phyloP scores from a whole-genome alignment of 768 basidiomycete genomes.

The Lactarius vividus region DNA sequence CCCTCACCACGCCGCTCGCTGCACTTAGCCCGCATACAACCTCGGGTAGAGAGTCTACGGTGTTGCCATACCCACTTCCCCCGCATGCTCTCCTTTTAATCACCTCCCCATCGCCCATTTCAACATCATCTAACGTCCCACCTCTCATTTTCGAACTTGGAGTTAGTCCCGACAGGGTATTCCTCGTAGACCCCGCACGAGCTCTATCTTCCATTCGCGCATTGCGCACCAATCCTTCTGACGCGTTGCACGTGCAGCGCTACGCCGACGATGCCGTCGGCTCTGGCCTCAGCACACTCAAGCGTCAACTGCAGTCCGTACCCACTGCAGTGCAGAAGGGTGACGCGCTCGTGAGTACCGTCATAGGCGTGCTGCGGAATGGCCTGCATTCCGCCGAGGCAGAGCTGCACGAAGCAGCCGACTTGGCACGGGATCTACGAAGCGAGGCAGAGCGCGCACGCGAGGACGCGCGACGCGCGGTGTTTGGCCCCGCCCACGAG shows the following conservation, averaged over 20 bases:
- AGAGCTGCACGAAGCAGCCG: constrained; percentile 14
- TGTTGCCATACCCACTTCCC: constrained; percentile 31
- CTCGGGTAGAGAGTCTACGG: constrained; percentile 14
- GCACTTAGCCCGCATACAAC: constrained; percentile 32
- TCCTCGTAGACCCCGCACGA: constrained; percentile 58
- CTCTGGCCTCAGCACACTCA: constrained; percentile 40
- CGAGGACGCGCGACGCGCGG: constrained; percentile 7
- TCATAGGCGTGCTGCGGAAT: constrained; percentile 2
- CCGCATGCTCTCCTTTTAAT: constrained; percentile 34
- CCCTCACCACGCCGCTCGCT: constrained; percentile 49
- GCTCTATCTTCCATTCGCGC: constrained; percentile 52
- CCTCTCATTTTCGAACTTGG: constrained; percentile 29
- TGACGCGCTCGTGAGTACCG: constrained; percentile 12
- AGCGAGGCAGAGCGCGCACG: constrained; percentile 3
- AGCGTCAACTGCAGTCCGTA: constrained; percentile 9
- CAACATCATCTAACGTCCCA: constrained; percentile 30
- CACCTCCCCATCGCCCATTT: constrained; percentile 28
- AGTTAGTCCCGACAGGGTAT: constrained; percentile 29
- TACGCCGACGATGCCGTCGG: constrained; percentile 62
- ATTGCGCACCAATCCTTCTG: constrained; percentile 46
- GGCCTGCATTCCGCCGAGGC: constrained; percentile 5
- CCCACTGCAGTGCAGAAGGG: constrained; percentile 16
- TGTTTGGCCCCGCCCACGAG: constrained; percentile 14
- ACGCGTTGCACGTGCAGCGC: constrained; percentile 51
- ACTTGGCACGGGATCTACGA: constrained; percentile 6